Evolutionary conservation across 495 filamentous ascomycete species (phyloP), one percentile per base, ranked within the genome.

Genomic region (Apiosordaria backusii): DNA sequence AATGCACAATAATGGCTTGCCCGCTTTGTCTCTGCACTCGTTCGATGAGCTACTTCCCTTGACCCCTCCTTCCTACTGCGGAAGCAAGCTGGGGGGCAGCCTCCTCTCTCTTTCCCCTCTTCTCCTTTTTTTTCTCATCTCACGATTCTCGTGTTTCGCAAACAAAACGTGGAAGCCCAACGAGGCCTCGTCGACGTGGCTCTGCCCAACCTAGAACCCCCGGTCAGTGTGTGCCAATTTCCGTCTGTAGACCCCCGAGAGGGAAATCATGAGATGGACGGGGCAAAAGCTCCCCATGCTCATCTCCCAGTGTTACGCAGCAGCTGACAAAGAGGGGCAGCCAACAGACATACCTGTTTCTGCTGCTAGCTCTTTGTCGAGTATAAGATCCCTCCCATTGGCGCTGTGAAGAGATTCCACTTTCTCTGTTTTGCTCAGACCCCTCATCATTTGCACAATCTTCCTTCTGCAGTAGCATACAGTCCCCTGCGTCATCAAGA

Each of bases 401-500:
- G 16, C 26, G 26, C 25, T 18, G 26, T 16, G 21, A 63, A 60
- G n/a, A 23, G 52, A 27, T 59, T 3, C 18, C 29, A 26, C 53
- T 4, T 13, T 25, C 4, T 24, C 24, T 22, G 4, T 18, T 35
- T 26, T 2, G 21, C 16, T 35, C 5, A 57, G 54, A 55, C n/a
- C 62, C 22, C 27, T 27, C n/a, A 18, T 40, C 27, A 57, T 19
- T n/a, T 45, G 50, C 62, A 5, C 25, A 63, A 26, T 15, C n/a
- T 58, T 18, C 23, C 23, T 27, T 35, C 26, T 18, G 3, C 50
- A 57, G 18, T 18, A n/a, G 16, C n/a, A 35, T 21, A 23, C 26
- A 27, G 23, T n/a, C 26, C 10, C 57, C 15, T 27, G 35, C 40
- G 10, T 58, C 1, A 13, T n/a, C 68, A 88, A 65, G 57, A 92